A percentile compares a stretch with the other conserved stretches of the same genome.
Evolutionary conservation across 2,329 filamentous ascomycete species (phyloP).

Genomic region (Phyllachora maydis): DNA sequence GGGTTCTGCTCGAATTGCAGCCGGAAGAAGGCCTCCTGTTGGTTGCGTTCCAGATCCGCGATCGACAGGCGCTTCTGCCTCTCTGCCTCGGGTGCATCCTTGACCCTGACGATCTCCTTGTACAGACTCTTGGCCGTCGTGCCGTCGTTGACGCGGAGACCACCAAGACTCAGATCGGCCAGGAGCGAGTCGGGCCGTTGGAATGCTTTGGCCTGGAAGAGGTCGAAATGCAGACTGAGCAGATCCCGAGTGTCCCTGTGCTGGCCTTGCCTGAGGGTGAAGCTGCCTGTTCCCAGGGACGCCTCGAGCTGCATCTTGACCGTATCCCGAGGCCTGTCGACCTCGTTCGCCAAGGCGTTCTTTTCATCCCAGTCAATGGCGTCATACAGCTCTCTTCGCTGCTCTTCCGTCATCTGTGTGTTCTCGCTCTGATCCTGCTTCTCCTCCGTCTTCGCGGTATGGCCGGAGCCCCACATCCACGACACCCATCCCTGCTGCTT

Average conservation of each 20-base stretch:
- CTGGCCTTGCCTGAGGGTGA: slow-evolving; percentile 74
- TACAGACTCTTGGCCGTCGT: slow-evolving; percentile 83
- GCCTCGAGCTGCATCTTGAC: slow-evolving; percentile 86
- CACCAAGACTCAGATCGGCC: slow-evolving; percentile 74
- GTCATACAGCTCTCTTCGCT: slow-evolving; percentile 88
- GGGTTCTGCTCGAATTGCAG: slow-evolving; percentile 90
- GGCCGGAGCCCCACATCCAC: slow-evolving; percentile 79
- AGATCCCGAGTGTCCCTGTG: slow-evolving; percentile 64
- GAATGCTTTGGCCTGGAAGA: slow-evolving; percentile 76
- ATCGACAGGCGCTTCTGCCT: slow-evolving; percentile 27
- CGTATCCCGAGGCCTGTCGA: slow-evolving; percentile 79
- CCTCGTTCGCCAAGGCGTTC: slow-evolving; percentile 64
- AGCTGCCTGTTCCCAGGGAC: slow-evolving; percentile 86
- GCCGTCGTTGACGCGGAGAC: slow-evolving; percentile 85
- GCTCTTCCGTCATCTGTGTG: slow-evolving; percentile 80
- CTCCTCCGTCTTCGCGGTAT: slow-evolving; percentile 31
- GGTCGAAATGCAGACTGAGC: slow-evolving; percentile 80
- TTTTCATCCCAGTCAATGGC: slow-evolving; percentile 99
- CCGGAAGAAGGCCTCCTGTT: slow-evolving; percentile 68
- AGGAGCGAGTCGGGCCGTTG: slow-evolving; percentile 83
- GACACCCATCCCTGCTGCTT: slow-evolving; percentile 73
- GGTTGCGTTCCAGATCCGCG: slow-evolving; percentile 24
- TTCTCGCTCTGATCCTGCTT: slow-evolving; percentile 47
- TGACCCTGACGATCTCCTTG: slow-evolving; percentile 88
- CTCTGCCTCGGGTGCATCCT: slow-evolving; percentile 47